Percentiles rank a stretch among this genome's conserved stretches.
These are phyloP conservation scores for Trichophyton rubrum DNA, from an alignment of 2,329 filamentous ascomycete species.

Conservation along the genomic window DNA sequence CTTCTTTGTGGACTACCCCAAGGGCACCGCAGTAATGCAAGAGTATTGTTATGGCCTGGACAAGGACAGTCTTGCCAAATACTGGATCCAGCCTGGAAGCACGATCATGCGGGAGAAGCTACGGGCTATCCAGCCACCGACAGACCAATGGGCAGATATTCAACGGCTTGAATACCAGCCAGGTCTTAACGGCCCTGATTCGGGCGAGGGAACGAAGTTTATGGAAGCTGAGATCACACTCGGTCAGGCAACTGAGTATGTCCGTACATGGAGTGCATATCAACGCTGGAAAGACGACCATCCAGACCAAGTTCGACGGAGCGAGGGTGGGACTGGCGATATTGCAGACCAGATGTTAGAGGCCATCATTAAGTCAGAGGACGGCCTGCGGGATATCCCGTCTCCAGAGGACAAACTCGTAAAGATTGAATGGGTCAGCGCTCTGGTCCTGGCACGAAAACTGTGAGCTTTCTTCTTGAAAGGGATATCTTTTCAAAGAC, in stretches of 20 bases:
- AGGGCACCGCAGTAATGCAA: conserved; percentile 43
- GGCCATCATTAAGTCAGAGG: conserved; percentile 42
- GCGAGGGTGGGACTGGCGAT: conserved; percentile 47
- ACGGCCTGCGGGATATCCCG: conserved; percentile 32
- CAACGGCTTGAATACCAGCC: conserved; percentile 47
- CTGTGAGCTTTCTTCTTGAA: not conserved
- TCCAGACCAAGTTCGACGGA: conserved; percentile 38
- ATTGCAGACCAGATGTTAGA: conserved; percentile 52
- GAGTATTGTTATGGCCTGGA: conserved; percentile 43
- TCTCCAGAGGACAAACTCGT: not conserved
- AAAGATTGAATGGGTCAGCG: conserved; percentile 5
- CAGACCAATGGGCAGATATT: conserved; percentile 41
- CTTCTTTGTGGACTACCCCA: conserved; percentile 42
- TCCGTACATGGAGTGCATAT: conserved; percentile 49
- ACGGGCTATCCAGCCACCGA: conserved; percentile 41
- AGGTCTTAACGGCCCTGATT: conserved; percentile 29
- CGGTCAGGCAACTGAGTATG: conserved; percentile 48
- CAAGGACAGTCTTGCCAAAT: conserved; percentile 41
- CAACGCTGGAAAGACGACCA: conserved; percentile 47
- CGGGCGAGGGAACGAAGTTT: conserved; percentile 35
- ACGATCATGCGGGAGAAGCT: conserved; percentile 42
- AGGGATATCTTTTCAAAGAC: not conserved
- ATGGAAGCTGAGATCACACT: conserved; percentile 44
- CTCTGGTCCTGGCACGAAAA: conserved; percentile 6
- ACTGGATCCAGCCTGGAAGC: conserved; percentile 48